A percentile compares a stretch with the other conserved stretches of the same genome.
These are phyloP conservation scores for Astathelohania contejeani DNA, from an alignment of 371 early-diverging fungal species.

Conservation along the genomic window DNA sequence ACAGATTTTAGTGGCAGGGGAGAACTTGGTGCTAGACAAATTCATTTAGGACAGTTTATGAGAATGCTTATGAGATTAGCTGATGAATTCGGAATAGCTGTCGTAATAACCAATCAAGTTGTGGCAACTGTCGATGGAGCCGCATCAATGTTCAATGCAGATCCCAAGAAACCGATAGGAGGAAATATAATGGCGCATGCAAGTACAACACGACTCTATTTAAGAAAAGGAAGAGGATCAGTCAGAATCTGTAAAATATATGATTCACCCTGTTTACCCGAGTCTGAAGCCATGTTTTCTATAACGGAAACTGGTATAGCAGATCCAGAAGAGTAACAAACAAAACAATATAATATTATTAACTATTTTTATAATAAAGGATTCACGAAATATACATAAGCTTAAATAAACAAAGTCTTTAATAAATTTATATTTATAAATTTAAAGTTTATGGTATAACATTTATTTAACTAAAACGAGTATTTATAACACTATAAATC, in stretches of 20 bases:
- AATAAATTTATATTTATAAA: too few species aligned
- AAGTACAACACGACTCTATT: constrained; percentile 58
- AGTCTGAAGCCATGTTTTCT: constrained; percentile 59
- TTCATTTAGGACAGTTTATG: constrained; percentile 79
- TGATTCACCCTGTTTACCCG: constrained; percentile 56
- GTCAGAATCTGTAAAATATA: constrained; percentile 58
- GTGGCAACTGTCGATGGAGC: constrained; percentile 89
- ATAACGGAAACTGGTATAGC: constrained; percentile 61
- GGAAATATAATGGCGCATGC: constrained; percentile 95
- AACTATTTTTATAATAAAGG: neutral
- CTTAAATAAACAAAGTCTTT: too few species aligned
- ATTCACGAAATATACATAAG: too few species aligned
- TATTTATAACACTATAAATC: too few species aligned
- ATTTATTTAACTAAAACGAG: too few species aligned
- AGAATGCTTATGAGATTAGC: constrained; percentile 71
- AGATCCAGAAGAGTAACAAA: constrained; percentile 57
- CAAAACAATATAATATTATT: neutral
- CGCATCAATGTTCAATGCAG: constrained; percentile 69
- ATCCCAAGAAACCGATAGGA: constrained; percentile 90
- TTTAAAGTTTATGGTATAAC: too few species aligned
- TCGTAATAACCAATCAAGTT: constrained; percentile 93
- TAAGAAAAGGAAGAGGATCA: constrained; percentile 56
- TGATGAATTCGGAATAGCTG: constrained; percentile 90
- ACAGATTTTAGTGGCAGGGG: constrained; percentile 93
- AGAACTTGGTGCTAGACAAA: constrained; percentile 85